Conservation (phyloP, 1,284 basidiomycete genomes). For the Rhizopogon hawkerae region DNA sequence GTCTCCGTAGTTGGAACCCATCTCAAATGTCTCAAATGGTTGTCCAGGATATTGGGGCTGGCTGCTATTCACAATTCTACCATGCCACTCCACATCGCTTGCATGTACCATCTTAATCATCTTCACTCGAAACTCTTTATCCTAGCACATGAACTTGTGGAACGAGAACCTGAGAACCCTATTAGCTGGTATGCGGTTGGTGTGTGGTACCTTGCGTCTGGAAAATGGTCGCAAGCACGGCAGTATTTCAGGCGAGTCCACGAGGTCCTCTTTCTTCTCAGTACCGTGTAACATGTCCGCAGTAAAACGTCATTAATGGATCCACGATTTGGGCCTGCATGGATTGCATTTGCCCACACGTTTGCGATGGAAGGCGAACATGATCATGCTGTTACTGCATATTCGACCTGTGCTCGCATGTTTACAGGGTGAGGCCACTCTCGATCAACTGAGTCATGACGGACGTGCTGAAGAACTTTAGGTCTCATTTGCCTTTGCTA, state of each 20-base stretch:
- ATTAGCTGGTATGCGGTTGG: conserved; percentile 99
- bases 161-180: conserved; percentile 85
- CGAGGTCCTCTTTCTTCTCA: neutral
- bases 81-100: conserved; percentile 90
- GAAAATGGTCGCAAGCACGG: conserved; percentile 82
- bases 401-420: conserved; percentile 91
- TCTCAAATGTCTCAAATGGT: conserved; percentile 5
- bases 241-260: conserved; percentile 78
- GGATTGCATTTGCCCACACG: conserved; percentile 97
- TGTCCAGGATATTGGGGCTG: conserved; percentile 66
- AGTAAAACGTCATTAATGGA: conserved; percentile 98
- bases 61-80: conserved; percentile 78
- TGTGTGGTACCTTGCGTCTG: conserved; percentile 87
- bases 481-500: conserved; percentile 87
- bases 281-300: conserved; percentile 3
- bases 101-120: conserved; percentile 92
- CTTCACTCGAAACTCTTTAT: conserved; percentile 91
- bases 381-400: conserved; percentile 96
- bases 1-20: neutral
- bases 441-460: neutral
- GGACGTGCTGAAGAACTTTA: conserved; percentile 24
- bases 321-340: conserved; percentile 90
- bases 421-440: conserved; percentile 71
- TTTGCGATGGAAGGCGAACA: conserved; percentile 97
- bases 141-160: conserved; percentile 91